Evolutionary conservation across 2,329 filamentous ascomycete species (phyloP).

Genomic region (Pseudocercospora vitis): DNA sequence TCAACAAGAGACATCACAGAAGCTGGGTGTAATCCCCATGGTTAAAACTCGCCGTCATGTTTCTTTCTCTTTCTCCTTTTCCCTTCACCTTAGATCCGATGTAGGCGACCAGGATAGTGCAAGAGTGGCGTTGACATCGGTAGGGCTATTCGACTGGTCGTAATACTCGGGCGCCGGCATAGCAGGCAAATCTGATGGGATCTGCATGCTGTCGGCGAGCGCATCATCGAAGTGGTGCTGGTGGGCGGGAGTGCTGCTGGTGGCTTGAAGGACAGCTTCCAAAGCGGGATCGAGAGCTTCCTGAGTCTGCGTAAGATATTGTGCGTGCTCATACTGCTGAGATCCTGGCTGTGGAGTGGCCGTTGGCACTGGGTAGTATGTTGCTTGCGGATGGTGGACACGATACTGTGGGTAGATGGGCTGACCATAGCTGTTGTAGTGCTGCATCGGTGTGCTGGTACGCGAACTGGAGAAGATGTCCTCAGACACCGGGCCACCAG

Average conservation of each 20-base stretch:
- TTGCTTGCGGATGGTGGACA: slow-evolving; percentile 23
- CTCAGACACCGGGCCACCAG: slow-evolving; percentile 32
- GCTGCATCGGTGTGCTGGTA: slow-evolving; percentile 35
- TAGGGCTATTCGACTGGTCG: slow-evolving; percentile 28
- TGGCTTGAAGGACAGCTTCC: slow-evolving; percentile 27
- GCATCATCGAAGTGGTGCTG: slow-evolving; percentile 35
- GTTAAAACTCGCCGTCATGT: background rate
- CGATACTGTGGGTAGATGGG: slow-evolving; percentile 30
- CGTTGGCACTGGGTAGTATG: slow-evolving; percentile 21
- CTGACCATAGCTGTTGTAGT: slow-evolving; percentile 30
- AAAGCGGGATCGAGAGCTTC: slow-evolving; percentile 35
- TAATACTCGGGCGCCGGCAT: slow-evolving; percentile 29
- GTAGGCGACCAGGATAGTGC: slow-evolving; percentile 31
- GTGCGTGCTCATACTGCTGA: slow-evolving; percentile 35
- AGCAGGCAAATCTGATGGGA: slow-evolving; percentile 24
- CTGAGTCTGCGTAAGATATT: slow-evolving; percentile 36
- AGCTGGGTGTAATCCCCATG: background rate
- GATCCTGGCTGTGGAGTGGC: slow-evolving; percentile 24
- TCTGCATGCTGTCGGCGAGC: slow-evolving; percentile 33
- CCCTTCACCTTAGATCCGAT: slow-evolving; percentile 17
- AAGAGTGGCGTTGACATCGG: slow-evolving; percentile 28
- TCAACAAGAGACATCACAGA: slow-evolving; percentile 7
- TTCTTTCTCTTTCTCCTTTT: background rate
- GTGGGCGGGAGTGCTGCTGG: slow-evolving; percentile 9
- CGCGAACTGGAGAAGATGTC: slow-evolving; percentile 34